Percentiles rank a stretch among this genome's conserved stretches.
Conservation (phyloP, 139 green algal species). For the Yamagishiella unicocca region DNA sequence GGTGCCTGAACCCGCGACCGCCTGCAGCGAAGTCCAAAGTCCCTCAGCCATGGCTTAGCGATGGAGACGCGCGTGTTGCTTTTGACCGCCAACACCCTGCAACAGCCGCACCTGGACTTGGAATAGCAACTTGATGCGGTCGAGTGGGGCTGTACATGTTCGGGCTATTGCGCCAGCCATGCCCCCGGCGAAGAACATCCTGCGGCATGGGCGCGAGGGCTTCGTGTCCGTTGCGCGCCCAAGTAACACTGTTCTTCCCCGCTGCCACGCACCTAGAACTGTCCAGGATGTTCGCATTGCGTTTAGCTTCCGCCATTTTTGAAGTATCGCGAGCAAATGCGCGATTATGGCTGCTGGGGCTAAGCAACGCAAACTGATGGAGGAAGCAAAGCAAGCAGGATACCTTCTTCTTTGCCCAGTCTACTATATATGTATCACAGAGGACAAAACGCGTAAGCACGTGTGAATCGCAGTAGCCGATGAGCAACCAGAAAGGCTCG, state of each 20-base stretch:
- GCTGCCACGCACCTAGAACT: conserved; percentile 22
- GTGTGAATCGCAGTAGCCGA: no score
- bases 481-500: no score
- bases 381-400: no score
- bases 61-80: background rate
- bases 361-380: background rate
- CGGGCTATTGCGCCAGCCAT: conserved; percentile 57
- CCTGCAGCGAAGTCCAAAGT: no score
- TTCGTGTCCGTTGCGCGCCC: background rate
- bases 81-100: no score
- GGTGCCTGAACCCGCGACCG: conserved; percentile 52
- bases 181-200: conserved; percentile 65
- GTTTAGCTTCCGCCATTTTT: conserved; percentile 8
- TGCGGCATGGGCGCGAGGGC: conserved; percentile 1
- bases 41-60: no score
- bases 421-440: no score
- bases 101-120: conserved; percentile 87
- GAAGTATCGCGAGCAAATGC: background rate
- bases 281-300: background rate
- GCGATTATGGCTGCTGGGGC: background rate
- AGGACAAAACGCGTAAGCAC: no score
- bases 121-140: conserved; percentile 96
- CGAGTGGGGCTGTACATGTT: conserved; percentile 59
- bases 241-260: background rate
- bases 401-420: no score